A percentile compares a stretch with the other conserved stretches of the same genome.
These are phyloP conservation scores for Phycomyces blakesleeanus DNA, from an alignment of 192 early-diverging fungal species.

Conservation along the genomic window DNA sequence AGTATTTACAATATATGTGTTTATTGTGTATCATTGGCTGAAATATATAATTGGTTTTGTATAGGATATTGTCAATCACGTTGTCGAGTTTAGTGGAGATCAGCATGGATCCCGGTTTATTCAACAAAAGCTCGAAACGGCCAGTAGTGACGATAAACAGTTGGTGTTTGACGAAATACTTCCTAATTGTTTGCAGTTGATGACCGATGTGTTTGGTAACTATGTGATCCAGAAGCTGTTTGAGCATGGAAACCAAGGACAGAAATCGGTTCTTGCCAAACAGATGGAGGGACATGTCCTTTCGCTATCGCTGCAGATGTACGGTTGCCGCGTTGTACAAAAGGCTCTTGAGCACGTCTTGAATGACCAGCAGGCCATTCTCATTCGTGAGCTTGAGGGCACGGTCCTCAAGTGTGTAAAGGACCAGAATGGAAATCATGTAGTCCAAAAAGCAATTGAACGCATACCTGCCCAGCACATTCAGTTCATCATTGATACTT, in stretches of 20 bases:
- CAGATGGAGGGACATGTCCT: constrained; percentile 96
- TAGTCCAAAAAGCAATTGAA: constrained; percentile 99
- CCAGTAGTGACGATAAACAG: constrained; percentile 91
- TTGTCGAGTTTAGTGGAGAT: constrained; percentile 97
- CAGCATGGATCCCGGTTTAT: constrained; percentile 98
- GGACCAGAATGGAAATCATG: constrained; percentile 99
- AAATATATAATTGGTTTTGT: no score
- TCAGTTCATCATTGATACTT: constrained; percentile 94
- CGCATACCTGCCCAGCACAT: constrained; percentile 89
- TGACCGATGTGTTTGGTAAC: constrained; percentile 99
- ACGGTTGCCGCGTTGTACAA: constrained; percentile 97
- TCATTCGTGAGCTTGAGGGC: constrained; percentile 90
- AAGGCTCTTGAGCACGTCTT: constrained; percentile 94
- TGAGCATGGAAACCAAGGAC: constrained; percentile 90
- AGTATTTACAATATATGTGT: no score
- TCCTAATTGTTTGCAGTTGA: constrained; percentile 84
- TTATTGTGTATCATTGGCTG: background rate
- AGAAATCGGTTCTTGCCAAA: constrained; percentile 85
- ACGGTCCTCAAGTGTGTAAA: constrained; percentile 97
- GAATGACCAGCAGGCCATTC: constrained; percentile 81
- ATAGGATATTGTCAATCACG: constrained; percentile 90
- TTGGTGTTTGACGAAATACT: constrained; percentile 94
- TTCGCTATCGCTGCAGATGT: constrained; percentile 94
- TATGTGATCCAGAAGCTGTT: constrained; percentile 99
- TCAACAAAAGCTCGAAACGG: constrained; percentile 95